Percentiles rank a stretch among this genome's conserved stretches.
Evolutionary conservation across 306 rosid genomes (phyloP).

Genomic region (Canavalia ensiformis): DNA sequence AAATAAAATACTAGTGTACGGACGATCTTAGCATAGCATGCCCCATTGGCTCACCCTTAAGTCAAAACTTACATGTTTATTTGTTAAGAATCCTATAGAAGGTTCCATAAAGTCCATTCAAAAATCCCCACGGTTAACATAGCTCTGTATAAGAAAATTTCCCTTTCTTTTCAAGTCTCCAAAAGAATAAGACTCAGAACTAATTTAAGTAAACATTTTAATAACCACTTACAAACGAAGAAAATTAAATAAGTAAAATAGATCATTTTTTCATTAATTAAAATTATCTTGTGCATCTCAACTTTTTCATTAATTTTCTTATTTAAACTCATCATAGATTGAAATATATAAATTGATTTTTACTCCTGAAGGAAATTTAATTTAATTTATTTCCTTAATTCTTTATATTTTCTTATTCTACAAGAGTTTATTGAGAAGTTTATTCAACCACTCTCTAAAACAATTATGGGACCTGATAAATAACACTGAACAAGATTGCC

Average conservation of each 20-base stretch:
- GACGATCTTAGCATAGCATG: conserved; percentile 25
- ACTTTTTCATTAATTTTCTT: too few relatives aligned
- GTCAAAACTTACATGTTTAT: conserved; percentile 19
- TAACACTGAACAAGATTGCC: background rate
- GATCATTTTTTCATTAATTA: too few relatives aligned
- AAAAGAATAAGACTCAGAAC: background rate
- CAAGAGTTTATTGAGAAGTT: too few relatives aligned
- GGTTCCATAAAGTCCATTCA: conserved; percentile 15
- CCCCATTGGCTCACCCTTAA: conserved; percentile 35
- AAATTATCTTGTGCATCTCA: too few relatives aligned
- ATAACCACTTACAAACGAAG: too few relatives aligned
- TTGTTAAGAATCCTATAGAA: background rate
- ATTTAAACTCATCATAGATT: too few relatives aligned
- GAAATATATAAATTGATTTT: too few relatives aligned
- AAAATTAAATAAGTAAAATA: too few relatives aligned
- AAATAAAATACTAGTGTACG: conserved; percentile 17
- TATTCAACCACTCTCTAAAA: background rate
- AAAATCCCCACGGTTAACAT: conserved; percentile 6
- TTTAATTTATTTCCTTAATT: too few relatives aligned
- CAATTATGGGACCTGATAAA: background rate
- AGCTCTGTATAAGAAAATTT: background rate
- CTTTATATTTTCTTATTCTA: too few relatives aligned
- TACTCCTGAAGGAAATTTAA: too few relatives aligned
- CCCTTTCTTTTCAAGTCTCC: background rate
- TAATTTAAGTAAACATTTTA: too few relatives aligned